phyloP scores from a whole-genome alignment of 768 basidiomycete genomes.

The Stropharia rugosoannulata region DNA sequence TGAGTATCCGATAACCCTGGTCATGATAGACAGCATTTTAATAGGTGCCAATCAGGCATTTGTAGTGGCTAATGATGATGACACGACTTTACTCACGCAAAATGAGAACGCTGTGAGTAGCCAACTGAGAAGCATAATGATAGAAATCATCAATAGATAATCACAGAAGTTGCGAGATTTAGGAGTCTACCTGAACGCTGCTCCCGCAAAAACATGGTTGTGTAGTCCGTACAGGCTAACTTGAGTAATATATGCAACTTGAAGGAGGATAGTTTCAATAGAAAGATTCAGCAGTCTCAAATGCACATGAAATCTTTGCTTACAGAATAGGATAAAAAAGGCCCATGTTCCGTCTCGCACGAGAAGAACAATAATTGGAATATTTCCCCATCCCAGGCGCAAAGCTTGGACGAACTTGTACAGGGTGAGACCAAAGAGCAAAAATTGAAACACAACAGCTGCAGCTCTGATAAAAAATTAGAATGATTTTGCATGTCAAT shows the following conservation, averaged over 20 bases:
- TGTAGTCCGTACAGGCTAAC: slow-evolving; percentile 22
- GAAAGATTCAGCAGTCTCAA: not conserved
- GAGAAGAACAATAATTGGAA: slow-evolving; percentile 37
- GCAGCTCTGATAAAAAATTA: slow-evolving; percentile 20
- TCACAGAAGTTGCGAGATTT: not conserved
- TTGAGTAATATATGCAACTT: slow-evolving; percentile 27
- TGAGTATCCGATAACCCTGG: slow-evolving; percentile 36
- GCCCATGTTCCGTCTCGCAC: slow-evolving; percentile 47
- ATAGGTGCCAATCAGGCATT: not conserved
- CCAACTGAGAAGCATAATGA: slow-evolving; percentile 34
- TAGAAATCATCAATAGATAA: not conserved
- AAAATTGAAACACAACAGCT: slow-evolving; percentile 34
- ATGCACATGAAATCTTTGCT: not conserved
- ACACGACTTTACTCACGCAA: slow-evolving; percentile 20
- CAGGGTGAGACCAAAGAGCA: slow-evolving; percentile 36
- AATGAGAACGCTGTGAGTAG: slow-evolving; percentile 33
- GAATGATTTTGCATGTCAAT: not conserved
- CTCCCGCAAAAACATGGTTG: slow-evolving; percentile 25
- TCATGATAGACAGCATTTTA: not conserved
- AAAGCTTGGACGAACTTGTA: slow-evolving; percentile 33
- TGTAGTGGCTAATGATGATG: not conserved
- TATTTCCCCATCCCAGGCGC: slow-evolving; percentile 39
- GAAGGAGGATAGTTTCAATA: not conserved
- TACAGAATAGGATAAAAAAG: slow-evolving; percentile 40
- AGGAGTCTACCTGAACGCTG: slow-evolving; percentile 27